Base-by-base conservation (phyloP, 176 grass and related monocot species). In the Ensete ventricosum region DNA sequence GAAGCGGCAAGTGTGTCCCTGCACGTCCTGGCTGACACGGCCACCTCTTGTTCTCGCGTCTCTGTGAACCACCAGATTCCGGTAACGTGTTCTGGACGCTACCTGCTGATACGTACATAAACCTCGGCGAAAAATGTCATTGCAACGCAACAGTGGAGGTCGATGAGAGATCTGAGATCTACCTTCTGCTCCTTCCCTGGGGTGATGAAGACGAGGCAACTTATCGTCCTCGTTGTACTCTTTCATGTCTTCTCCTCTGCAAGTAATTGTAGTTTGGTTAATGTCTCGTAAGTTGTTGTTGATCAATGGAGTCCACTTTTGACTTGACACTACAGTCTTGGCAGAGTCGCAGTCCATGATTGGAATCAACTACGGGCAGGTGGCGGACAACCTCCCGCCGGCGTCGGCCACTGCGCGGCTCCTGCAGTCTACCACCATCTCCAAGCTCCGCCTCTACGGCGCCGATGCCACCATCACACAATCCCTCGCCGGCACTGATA, bases 341-440 rank as follows among this genome's bases (percentile, higher is more conserved):
- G 27, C 19, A 70, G 67, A 50, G 67, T 70, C 67, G 16, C 67
- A 70, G 49, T 70, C 67, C 14, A 20, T 70, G 43, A 9, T 70
- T 48, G 67, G 67, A 7, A 17, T 70, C 43, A 70, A 70, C 67
- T 70, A 70, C 48, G 67, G 67, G 1, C 7, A 70, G 48, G 48
- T 22, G 17, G 67, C 67, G 43, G 43, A 70, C 67, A 70, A 70
- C 67, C 67, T 69, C 67, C 67, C 67, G 6, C 67, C 67, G 34
- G 34, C 67, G 34, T 50, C 67, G 29, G 16, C 67, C 14, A 69
- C 67, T 4, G 67, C 67, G 14, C 16, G 2, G 13, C 34, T 69
- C 67, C 67, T 69, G 34, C 67, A 69, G 34, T 69, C 67, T 8
- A 69, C 67, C 67, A 69, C 67, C 67, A 69, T 69, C 67, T 69